Evolutionary conservation across 495 filamentous ascomycete species (phyloP), one percentile per base, ranked within the genome.

Genomic region (Penicillium riverlandense): DNA sequence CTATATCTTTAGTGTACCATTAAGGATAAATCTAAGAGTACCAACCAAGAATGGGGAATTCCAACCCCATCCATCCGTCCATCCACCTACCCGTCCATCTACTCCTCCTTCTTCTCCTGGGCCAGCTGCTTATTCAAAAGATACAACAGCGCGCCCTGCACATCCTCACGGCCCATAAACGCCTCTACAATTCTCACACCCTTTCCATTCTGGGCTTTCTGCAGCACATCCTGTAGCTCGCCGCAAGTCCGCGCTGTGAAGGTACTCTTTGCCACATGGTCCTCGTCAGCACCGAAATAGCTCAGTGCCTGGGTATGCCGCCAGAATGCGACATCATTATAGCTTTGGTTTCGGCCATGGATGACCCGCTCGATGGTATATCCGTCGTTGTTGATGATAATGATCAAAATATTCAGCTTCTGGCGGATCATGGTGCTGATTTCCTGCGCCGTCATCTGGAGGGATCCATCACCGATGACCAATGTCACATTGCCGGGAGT

Each of bases 391-490:
- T 83, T 81, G 49, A 87, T 80, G 37, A 87, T 79, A 56, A 84
- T 83, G 49, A 92, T 80, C 42, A 85, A 83, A 13, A 86, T 72
- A 39, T 84, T 74, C 29, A 94, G 58, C 11, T 72, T 70, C 44
- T 84, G 72, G 8, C 77, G 74, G 38, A 94, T 74, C 68, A 91
- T 88, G 12, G 85, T 86, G 52, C 78, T 79, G 41, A 94, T 68
- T 54, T 89, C 86, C 58, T 92, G 88, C 3, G 71, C 81, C 0
- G 85, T 88, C 40, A 91, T 72, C 55, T 94, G 86, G 48, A 92
- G 72, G 49, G 78, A 83, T 13, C 88, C 88, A 49, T 94, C 88
- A 31, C 87, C 88, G n/a, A 83, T 85, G 56, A 91, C 83, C 41
- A 94, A 66, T 40, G 91, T 76, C 1, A 66, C 66, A 11, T 73